phyloP scores from a whole-genome alignment of 495 filamentous ascomycete genomes.

The Pseudevernia furfuracea region DNA sequence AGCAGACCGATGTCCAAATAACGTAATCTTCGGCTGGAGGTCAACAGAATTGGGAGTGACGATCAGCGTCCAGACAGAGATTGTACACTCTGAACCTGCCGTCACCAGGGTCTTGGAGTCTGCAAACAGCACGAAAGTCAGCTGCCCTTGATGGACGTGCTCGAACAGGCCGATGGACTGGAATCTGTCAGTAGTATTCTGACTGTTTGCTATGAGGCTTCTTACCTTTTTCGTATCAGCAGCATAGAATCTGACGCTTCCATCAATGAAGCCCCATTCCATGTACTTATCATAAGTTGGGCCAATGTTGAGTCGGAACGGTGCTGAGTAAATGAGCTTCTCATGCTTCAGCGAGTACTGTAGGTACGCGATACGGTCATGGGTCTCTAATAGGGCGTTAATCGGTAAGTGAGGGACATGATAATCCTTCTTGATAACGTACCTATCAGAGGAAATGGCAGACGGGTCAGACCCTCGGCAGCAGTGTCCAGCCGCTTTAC shows the following conservation, averaged over 20 bases:
- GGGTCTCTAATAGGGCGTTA: conserved; percentile 48
- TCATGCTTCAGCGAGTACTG: conserved; percentile 74
- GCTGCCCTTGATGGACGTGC: conserved; percentile 81
- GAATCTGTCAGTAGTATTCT: conserved; percentile 16
- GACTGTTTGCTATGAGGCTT: not conserved
- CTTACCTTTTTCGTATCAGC: conserved; percentile 62
- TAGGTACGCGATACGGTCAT: conserved; percentile 71
- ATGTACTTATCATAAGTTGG: conserved; percentile 83
- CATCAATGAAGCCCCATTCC: conserved; percentile 95
- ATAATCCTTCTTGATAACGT: conserved; percentile 24
- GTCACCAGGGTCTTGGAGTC: conserved; percentile 88
- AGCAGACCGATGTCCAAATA: conserved; percentile 82
- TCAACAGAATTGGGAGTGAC: conserved; percentile 64
- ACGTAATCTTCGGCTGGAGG: conserved; percentile 64
- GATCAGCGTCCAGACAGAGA: conserved; percentile 70
- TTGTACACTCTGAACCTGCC: conserved; percentile 80
- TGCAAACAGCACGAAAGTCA: conserved; percentile 73
- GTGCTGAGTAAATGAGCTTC: conserved; percentile 72
- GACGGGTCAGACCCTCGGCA: conserved; percentile 65
- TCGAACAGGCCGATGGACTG: conserved; percentile 74
- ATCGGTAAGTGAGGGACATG: conserved; percentile 8
- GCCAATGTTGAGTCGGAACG: conserved; percentile 77
- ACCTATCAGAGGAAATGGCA: conserved; percentile 73
- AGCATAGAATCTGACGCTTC: conserved; percentile 81
- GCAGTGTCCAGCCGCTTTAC: conserved; percentile 66